Percentiles rank a stretch among this genome's conserved stretches.
Evolutionary conservation across 257 asterid genomes (phyloP).

Genomic region (Phtheirospermum japonicum): DNA sequence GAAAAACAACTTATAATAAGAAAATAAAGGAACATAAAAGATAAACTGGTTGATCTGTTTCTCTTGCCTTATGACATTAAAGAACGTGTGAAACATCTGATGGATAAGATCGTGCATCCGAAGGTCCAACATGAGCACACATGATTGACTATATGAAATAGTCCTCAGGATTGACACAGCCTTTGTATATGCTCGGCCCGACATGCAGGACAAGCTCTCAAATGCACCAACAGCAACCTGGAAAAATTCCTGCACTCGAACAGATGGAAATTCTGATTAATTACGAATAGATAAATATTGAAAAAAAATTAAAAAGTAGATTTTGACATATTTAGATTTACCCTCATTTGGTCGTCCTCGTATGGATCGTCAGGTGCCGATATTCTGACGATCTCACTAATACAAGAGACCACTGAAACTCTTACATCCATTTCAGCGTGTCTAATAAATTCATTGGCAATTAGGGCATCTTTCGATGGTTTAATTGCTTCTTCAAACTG

Average conservation of each 20-base stretch:
- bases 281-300: neutral
- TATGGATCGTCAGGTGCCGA: slow-evolving; percentile 28
- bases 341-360: slow-evolving; percentile 24
- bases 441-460: slow-evolving; percentile 14
- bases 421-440: slow-evolving; percentile 29
- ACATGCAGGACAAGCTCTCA: slow-evolving; percentile 18
- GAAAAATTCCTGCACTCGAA: slow-evolving; percentile 25
- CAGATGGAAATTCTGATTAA: slow-evolving; percentile 1
- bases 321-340: slow-evolving; percentile 4
- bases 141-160: slow-evolving; percentile 16
- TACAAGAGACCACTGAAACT: slow-evolving; percentile 24
- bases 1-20: neutral
- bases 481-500: slow-evolving; percentile 1
- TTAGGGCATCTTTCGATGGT: slow-evolving; percentile 21
- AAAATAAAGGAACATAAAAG: neutral
- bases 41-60: neutral
- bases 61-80: slow-evolving; percentile 25
- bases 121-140: slow-evolving; percentile 31
- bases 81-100: slow-evolving; percentile 29
- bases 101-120: slow-evolving; percentile 6
- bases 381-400: slow-evolving; percentile 26
- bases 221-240: slow-evolving; percentile 20
- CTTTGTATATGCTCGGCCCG: slow-evolving; percentile 24
- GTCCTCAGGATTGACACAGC: slow-evolving; percentile 17
- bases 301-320: neutral